phyloP scores from a whole-genome alignment of 2,329 filamentous ascomycete genomes.

The Aspergillus quadrilineatus region DNA sequence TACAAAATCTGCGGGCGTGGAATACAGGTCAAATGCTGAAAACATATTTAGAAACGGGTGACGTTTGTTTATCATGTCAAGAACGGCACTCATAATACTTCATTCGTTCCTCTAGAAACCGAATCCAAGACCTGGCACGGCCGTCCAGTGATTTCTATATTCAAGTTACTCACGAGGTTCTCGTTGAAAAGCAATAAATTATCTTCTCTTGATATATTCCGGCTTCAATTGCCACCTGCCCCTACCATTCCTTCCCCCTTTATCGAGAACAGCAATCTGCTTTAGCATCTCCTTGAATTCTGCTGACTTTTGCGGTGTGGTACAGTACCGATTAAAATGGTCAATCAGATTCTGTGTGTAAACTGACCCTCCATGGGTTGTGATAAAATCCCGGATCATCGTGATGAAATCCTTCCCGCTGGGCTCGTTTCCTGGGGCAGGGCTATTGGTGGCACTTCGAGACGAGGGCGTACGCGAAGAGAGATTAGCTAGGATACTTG shows the following conservation, averaged over 20 bases:
- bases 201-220: conserved; percentile 45
- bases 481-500: conserved; percentile 42
- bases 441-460: conserved; percentile 34
- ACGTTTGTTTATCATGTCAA: too few relatives aligned
- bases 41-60: too few relatives aligned
- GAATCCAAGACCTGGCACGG: too few relatives aligned
- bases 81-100: too few relatives aligned
- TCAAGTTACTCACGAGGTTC: neutral
- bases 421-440: conserved; percentile 45
- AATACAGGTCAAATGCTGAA: too few relatives aligned
- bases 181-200: neutral
- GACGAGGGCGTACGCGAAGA: conserved; percentile 26
- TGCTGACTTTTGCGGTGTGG: conserved; percentile 64
- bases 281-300: conserved; percentile 83
- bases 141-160: too few relatives aligned
- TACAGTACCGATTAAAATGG: conserved; percentile 81
- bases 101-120: too few relatives aligned
- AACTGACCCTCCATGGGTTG: conserved; percentile 72
- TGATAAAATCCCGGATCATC: conserved; percentile 77
- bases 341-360: conserved; percentile 84
- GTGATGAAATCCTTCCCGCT: conserved; percentile 63
- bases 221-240: conserved; percentile 61
- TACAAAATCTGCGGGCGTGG: too few relatives aligned
- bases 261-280: conserved; percentile 70
- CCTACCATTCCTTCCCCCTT: conserved; percentile 47